Percentiles rank a stretch among this genome's conserved stretches.
These are phyloP conservation scores for Pichia sp. DNA, from an alignment of 1,139 yeast genomes.

Conservation along the genomic window DNA sequence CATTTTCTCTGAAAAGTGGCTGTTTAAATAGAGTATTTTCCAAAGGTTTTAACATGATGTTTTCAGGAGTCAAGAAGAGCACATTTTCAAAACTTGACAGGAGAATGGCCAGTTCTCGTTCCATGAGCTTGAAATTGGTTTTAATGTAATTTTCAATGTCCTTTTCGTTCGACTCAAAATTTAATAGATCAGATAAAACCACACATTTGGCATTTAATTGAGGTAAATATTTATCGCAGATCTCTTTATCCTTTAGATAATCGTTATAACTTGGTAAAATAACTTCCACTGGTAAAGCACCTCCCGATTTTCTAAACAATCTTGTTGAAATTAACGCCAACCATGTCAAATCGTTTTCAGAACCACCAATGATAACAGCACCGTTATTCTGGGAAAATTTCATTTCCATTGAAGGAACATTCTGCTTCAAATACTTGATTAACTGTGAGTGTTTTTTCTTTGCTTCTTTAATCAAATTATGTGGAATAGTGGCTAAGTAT, in stretches of 20 bases:
- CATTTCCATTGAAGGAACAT: not conserved
- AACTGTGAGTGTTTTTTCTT: not conserved
- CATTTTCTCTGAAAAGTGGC: slow-evolving; percentile 29
- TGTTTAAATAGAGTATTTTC: slow-evolving; percentile 40
- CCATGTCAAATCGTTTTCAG: slow-evolving; percentile 44
- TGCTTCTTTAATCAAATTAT: not conserved
- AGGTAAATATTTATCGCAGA: slow-evolving; percentile 40
- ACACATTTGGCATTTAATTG: slow-evolving; percentile 41
- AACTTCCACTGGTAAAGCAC: slow-evolving; percentile 51
- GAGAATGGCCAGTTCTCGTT: slow-evolving; percentile 53
- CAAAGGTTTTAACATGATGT: slow-evolving; percentile 49
- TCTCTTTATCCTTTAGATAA: slow-evolving; percentile 34
- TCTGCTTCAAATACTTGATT: not conserved
- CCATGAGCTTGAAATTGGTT: slow-evolving; percentile 28
- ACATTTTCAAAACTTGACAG: slow-evolving; percentile 53
- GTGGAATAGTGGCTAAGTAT: not conserved
- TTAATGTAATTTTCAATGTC: slow-evolving; percentile 20
- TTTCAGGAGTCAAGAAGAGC: slow-evolving; percentile 58
- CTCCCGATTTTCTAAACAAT: slow-evolving; percentile 44
- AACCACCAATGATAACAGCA: slow-evolving; percentile 57
- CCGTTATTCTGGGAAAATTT: slow-evolving; percentile 29
- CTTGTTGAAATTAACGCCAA: slow-evolving; percentile 46
- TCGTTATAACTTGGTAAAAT: slow-evolving; percentile 46
- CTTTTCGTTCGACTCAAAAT: slow-evolving; percentile 5
- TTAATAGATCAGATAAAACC: slow-evolving; percentile 25